Evolutionary conservation across 2,329 filamentous ascomycete genomes (phyloP).

Genomic region (Alternaria sp.): DNA sequence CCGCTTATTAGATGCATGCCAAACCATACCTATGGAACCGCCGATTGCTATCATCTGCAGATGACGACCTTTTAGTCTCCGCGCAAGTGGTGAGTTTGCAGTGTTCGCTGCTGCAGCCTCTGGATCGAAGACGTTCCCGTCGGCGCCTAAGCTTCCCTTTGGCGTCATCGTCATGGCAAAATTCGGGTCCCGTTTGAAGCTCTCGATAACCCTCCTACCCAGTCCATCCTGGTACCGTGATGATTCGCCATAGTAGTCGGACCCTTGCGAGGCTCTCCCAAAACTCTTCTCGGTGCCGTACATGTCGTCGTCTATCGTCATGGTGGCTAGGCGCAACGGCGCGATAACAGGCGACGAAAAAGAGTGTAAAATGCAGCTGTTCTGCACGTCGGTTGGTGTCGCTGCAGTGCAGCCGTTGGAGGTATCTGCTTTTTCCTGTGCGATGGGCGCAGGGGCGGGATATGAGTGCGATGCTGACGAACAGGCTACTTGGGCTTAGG

Average conservation of each 20-base stretch:
- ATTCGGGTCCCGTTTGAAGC: slow-evolving; percentile 52
- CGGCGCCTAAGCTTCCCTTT: slow-evolving; percentile 57
- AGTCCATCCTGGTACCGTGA: slow-evolving; percentile 44
- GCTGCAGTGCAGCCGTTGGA: slow-evolving; percentile 22
- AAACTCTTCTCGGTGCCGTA: slow-evolving; percentile 52
- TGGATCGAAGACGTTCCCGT: slow-evolving; percentile 68
- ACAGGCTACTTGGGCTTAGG: slow-evolving; percentile 17
- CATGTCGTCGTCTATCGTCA: slow-evolving; percentile 48
- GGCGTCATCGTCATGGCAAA: slow-evolving; percentile 59
- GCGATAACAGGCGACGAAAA: slow-evolving; percentile 11
- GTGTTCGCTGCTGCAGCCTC: slow-evolving; percentile 70
- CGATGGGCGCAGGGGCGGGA: slow-evolving; percentile 10
- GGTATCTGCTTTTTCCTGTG: slow-evolving; percentile 11
- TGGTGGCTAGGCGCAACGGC: slow-evolving; percentile 20
- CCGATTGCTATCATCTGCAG: slow-evolving; percentile 98
- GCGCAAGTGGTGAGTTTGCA: slow-evolving; percentile 76
- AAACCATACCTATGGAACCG: slow-evolving; percentile 72
- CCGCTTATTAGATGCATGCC: slow-evolving; percentile 6
- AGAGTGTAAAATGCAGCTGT: slow-evolving; percentile 24
- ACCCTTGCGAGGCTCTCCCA: slow-evolving; percentile 46
- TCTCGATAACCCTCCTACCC: slow-evolving; percentile 55
- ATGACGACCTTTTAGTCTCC: slow-evolving; percentile 67
- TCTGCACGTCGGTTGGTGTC: slow-evolving; percentile 31
- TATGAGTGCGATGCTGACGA: slow-evolving; percentile 20
- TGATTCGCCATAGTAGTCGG: slow-evolving; percentile 52